Conservation (phyloP, 2,329 filamentous ascomycete genomes). For the Colletotrichum coccodes region DNA sequence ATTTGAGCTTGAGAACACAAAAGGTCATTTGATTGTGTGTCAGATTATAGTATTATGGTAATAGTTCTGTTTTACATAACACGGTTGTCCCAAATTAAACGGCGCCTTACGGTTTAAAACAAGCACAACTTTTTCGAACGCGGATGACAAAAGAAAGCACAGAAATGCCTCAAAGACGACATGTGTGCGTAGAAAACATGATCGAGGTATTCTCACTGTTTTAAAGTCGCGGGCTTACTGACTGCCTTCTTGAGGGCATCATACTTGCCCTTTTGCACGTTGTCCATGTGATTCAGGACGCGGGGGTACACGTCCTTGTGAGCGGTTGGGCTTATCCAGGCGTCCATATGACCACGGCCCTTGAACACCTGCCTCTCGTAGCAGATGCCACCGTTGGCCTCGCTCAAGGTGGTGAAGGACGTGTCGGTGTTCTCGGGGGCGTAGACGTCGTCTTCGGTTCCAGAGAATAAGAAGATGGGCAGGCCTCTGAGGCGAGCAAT, state of each 20-base stretch:
- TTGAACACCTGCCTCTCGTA: constrained; percentile 39
- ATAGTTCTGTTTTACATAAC: no score
- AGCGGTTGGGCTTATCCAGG: constrained; percentile 39
- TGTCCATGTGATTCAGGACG: constrained; percentile 25
- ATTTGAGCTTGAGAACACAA: no score
- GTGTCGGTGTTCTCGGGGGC: constrained; percentile 38
- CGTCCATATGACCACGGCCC: constrained; percentile 38
- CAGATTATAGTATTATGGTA: no score
- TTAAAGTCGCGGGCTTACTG: neutral
- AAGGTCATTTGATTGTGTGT: no score
- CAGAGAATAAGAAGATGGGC: constrained; percentile 34
- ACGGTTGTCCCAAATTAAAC: neutral
- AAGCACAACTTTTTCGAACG: neutral
- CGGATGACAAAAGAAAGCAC: neutral
- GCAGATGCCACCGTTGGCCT: constrained; percentile 36
- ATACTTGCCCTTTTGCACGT: neutral
- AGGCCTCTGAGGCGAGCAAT: constrained; percentile 20
- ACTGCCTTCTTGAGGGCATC: neutral
- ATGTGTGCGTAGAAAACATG: no score
- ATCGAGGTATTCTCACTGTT: no score
- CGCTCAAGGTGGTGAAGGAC: constrained; percentile 36
- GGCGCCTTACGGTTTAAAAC: no score
- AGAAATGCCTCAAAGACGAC: neutral
- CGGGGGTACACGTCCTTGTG: constrained; percentile 37
- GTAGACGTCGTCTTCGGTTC: constrained; percentile 36